phyloP scores from a whole-genome alignment of 768 basidiomycete genomes.

The Phallus indusiatus region DNA sequence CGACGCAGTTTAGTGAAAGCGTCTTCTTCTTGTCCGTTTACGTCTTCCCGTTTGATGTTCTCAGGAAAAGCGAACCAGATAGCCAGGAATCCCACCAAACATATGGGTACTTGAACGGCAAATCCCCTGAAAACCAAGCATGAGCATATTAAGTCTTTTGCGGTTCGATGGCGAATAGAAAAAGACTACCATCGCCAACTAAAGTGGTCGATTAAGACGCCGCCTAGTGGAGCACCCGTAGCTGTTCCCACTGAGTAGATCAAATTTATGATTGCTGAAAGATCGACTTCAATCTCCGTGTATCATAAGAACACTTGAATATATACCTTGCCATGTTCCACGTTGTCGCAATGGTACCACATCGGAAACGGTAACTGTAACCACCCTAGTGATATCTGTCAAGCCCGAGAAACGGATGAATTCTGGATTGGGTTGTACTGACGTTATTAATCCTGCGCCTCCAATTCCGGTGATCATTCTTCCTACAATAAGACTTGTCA shows the following conservation, averaged over 20 bases:
- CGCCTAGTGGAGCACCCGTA: constrained; percentile 54
- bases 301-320: too few relatives aligned
- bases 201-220: constrained; percentile 50
- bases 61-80: constrained; percentile 52
- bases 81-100: constrained; percentile 40
- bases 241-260: constrained; percentile 50
- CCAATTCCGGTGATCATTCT: constrained; percentile 52
- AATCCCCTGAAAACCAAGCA: constrained; percentile 36
- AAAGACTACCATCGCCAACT: constrained; percentile 53
- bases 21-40: constrained; percentile 16
- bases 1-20: constrained; percentile 44
- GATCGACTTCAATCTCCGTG: background rate
- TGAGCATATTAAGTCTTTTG: background rate
- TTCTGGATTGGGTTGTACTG: constrained; percentile 14
- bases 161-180: background rate
- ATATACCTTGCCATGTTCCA: constrained; percentile 65
- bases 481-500: constrained; percentile 44
- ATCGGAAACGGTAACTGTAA: constrained; percentile 58
- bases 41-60: constrained; percentile 20
- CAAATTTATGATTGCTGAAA: constrained; percentile 46
- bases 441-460: constrained; percentile 58
- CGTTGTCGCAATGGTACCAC: constrained; percentile 50
- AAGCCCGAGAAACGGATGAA: background rate
- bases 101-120: constrained; percentile 49
- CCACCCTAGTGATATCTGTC: constrained; percentile 29